Conservation (phyloP, 1,139 yeast species). For the Taphrina confusa region DNA sequence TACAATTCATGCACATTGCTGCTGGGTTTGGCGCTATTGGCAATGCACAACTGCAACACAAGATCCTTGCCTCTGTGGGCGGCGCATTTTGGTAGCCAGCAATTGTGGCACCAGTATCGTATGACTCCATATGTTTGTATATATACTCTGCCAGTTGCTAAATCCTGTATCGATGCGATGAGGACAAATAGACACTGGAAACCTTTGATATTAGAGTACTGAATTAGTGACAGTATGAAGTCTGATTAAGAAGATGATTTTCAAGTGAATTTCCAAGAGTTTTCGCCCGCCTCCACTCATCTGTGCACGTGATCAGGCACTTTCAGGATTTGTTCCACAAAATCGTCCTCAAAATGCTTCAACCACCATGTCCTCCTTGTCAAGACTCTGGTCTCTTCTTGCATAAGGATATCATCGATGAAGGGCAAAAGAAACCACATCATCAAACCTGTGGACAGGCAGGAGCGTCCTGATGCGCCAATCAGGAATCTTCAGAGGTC, state of each 20-base stretch:
- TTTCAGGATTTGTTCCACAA: too few relatives aligned
- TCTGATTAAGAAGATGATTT: too few relatives aligned
- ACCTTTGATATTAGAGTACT: too few relatives aligned
- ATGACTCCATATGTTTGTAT: conserved; percentile 8
- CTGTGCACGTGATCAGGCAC: conserved; percentile 15
- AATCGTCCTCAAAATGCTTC: too few relatives aligned
- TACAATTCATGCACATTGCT: conserved; percentile 97
- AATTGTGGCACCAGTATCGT: conserved; percentile 20
- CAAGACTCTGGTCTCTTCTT: too few relatives aligned
- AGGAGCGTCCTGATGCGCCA: conserved; percentile 34
- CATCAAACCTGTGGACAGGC: conserved; percentile 15
- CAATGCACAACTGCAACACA: conserved; percentile 97
- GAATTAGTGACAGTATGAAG: too few relatives aligned
- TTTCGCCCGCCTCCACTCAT: too few relatives aligned
- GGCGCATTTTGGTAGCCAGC: conserved; percentile 34
- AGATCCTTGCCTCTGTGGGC: conserved; percentile 57
- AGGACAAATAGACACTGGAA: too few relatives aligned
- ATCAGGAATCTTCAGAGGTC: conserved; percentile 57
- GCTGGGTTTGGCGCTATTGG: conserved; percentile 83
- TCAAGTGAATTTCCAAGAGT: too few relatives aligned
- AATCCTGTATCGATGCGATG: too few relatives aligned
- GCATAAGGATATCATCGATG: conserved; percentile 7
- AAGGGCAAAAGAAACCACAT: conserved; percentile 30
- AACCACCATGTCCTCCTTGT: too few relatives aligned
- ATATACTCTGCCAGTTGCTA: too few relatives aligned